A percentile compares a stretch with the other conserved stretches of the same genome.
Conservation (phyloP, 305 asterid species). For the Fraxinus floribunda region DNA sequence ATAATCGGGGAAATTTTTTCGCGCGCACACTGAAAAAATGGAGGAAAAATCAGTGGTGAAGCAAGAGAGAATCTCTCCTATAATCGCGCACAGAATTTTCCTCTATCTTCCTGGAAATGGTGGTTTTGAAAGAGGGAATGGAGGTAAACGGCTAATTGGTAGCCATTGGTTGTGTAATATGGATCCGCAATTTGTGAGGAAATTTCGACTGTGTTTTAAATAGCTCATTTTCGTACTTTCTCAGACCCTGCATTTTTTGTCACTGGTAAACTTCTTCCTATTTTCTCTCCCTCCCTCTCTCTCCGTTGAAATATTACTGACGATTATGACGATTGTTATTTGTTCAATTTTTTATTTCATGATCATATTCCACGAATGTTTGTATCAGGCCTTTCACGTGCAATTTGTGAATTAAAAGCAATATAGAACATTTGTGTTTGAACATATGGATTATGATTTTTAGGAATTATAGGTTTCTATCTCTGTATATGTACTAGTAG, state of each 20-base stretch:
- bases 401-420: background rate
- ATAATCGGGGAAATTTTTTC: background rate
- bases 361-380: background rate
- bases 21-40: background rate
- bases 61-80: background rate
- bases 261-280: constrained; percentile 25
- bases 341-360: background rate
- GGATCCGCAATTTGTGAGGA: constrained; percentile 26
- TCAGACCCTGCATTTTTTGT: constrained; percentile 35
- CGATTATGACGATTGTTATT: background rate
- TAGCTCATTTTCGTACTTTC: constrained; percentile 11
- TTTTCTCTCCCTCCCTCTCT: background rate
- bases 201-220: constrained; percentile 14
- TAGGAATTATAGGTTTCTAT: background rate
- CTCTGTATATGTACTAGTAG: background rate
- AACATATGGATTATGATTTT: background rate
- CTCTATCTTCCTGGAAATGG: background rate
- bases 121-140: constrained; percentile 15
- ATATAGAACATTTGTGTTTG: background rate
- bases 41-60: background rate
- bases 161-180: constrained; percentile 35
- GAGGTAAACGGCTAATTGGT: constrained; percentile 20
- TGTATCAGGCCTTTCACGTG: background rate
- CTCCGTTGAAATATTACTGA: background rate
- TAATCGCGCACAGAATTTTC: background rate